Evolutionary conservation across 805 yeast species (phyloP).

Genomic region (Hanseniaspora thailandica): DNA sequence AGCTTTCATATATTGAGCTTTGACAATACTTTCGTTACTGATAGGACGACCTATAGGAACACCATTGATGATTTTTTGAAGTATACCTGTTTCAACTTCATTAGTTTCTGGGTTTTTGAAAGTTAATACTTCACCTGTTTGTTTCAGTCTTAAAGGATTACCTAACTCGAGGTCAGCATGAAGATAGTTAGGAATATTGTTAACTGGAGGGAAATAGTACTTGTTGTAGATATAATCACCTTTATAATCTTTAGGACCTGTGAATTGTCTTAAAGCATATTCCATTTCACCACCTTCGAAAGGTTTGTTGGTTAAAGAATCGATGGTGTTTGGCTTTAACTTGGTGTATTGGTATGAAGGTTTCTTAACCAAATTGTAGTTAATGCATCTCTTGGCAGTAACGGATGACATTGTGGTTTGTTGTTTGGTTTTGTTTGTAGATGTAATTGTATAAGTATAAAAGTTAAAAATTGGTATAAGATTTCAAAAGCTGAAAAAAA

Average conservation of each 20-base stretch:
- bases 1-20: constrained; percentile 15
- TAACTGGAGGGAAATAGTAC: constrained; percentile 53
- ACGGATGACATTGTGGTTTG: neutral
- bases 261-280: constrained; percentile 55
- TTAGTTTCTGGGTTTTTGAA: constrained; percentile 18
- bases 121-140: constrained; percentile 27
- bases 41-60: neutral
- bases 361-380: neutral
- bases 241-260: constrained; percentile 73
- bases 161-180: constrained; percentile 42
- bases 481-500: too few relatives aligned
- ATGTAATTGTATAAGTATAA: too few relatives aligned
- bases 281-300: constrained; percentile 43
- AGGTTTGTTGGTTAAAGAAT: constrained; percentile 25
- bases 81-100: neutral
- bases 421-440: neutral
- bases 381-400: constrained; percentile 3
- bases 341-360: constrained; percentile 1
- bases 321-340: constrained; percentile 5
- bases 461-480: too few relatives aligned
- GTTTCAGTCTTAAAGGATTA: constrained; percentile 27
- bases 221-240: constrained; percentile 73
- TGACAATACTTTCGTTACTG: constrained; percentile 14
- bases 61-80: constrained; percentile 4
- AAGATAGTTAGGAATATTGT: constrained; percentile 64